Conservation (phyloP, 352 stramenopile species). For the Phytophthora capsici region DNA sequence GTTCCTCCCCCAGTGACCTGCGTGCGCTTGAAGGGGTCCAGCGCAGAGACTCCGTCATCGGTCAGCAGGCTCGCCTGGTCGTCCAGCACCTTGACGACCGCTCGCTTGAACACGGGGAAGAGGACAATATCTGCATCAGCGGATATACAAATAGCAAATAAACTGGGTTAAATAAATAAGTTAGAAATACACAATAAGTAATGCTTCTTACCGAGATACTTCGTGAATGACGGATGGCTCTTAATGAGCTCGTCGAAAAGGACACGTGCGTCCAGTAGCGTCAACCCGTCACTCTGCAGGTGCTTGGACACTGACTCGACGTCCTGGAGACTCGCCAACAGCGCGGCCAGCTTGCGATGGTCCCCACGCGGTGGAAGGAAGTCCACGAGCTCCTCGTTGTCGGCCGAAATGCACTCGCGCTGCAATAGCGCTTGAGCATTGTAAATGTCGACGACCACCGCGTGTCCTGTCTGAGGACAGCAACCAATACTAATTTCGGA, state of each 20-base stretch:
- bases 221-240: background rate
- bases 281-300: background rate
- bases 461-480: constrained; percentile 10
- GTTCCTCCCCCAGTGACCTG: no score
- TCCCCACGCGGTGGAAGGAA: background rate
- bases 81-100: constrained; percentile 8
- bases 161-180: background rate
- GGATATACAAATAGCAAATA: constrained; percentile 7
- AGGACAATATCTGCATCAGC: constrained; percentile 4
- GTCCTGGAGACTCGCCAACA: background rate
- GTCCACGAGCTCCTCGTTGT: constrained; percentile 6
- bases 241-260: constrained; percentile 3
- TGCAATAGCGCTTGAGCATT: constrained; percentile 9
- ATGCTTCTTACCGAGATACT: constrained; percentile 13
- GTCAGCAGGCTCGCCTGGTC: background rate
- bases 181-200: no score
- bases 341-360: background rate
- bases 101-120: constrained; percentile 1
- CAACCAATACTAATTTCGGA: background rate
- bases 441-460: constrained; percentile 10
- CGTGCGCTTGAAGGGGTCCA: constrained; percentile 1
- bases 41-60: background rate
- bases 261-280: background rate
- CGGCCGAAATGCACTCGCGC: constrained; percentile 2
- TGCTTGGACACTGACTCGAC: constrained; percentile 7